Percentiles rank a stretch among this genome's conserved stretches.
phyloP scores from a whole-genome alignment of 2,329 filamentous ascomycete species.

The Capronia coronata region DNA sequence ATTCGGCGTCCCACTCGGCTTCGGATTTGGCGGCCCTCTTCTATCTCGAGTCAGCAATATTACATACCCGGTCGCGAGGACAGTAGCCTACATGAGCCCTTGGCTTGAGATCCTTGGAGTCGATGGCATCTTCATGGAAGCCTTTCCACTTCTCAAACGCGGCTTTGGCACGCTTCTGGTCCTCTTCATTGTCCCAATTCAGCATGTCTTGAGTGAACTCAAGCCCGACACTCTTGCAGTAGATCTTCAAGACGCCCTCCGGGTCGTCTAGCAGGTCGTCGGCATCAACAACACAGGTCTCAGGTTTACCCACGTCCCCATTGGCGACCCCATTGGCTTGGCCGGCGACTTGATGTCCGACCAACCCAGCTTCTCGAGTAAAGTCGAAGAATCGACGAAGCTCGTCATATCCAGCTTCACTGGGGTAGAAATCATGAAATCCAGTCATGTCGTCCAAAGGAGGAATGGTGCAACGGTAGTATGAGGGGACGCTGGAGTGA shows the following conservation, averaged over 20 bases:
- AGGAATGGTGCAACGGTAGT: slow-evolving; percentile 88
- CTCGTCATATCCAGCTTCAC: slow-evolving; percentile 86
- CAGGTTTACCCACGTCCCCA: slow-evolving; percentile 36
- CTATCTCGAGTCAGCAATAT: slow-evolving; percentile 22
- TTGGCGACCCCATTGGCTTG: slow-evolving; percentile 30
- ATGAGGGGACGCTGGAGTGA: slow-evolving; percentile 83
- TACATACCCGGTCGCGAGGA: too few relatives aligned
- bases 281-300: slow-evolving; percentile 83
- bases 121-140: slow-evolving; percentile 91
- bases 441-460: slow-evolving; percentile 76
- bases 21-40: slow-evolving; percentile 40
- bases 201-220: slow-evolving; percentile 74
- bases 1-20: slow-evolving; percentile 53
- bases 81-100: slow-evolving; percentile 38
- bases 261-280: slow-evolving; percentile 90
- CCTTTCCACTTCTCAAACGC: slow-evolving; percentile 96
- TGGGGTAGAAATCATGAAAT: slow-evolving; percentile 78
- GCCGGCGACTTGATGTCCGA: slow-evolving; percentile 60
- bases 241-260: slow-evolving; percentile 64
- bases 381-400: slow-evolving; percentile 83
- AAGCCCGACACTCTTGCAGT: slow-evolving; percentile 74
- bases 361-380: slow-evolving; percentile 59
- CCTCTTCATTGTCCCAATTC: slow-evolving; percentile 70
- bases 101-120: slow-evolving; percentile 68
- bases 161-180: slow-evolving; percentile 60